These are phyloP conservation scores for Mortierella antarctica DNA, from an alignment of 192 early-diverging fungal genomes.

Conservation along the genomic window DNA sequence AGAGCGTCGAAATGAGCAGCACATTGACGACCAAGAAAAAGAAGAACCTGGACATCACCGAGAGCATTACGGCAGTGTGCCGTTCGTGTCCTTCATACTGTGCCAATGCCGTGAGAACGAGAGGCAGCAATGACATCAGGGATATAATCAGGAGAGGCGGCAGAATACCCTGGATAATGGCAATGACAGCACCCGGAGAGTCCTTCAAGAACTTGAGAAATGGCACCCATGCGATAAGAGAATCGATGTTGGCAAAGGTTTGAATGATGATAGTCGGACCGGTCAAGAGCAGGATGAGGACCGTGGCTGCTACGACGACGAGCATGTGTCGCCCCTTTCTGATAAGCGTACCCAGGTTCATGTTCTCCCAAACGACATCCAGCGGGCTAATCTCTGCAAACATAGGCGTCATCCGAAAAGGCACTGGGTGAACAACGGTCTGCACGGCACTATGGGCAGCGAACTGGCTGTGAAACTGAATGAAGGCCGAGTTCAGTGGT, in stretches of 20 bases:
- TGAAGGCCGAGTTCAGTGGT: conserved; percentile 77
- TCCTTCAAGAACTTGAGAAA: conserved; percentile 49
- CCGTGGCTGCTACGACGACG: conserved; percentile 61
- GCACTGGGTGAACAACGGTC: conserved; percentile 67
- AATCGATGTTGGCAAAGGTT: conserved; percentile 64
- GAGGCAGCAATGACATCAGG: conserved; percentile 75
- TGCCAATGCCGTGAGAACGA: conserved; percentile 66
- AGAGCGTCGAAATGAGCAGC: conserved; percentile 80
- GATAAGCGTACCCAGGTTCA: conserved; percentile 63
- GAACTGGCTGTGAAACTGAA: conserved; percentile 81
- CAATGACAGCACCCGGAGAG: conserved; percentile 19
- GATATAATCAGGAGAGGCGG: conserved; percentile 76
- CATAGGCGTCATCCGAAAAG: conserved; percentile 72
- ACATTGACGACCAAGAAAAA: conserved; percentile 87
- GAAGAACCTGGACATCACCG: conserved; percentile 77
- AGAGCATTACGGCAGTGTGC: conserved; percentile 67
- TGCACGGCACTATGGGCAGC: conserved; percentile 85
- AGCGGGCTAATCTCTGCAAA: conserved; percentile 73
- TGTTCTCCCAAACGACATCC: conserved; percentile 88
- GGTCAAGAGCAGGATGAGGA: conserved; percentile 80
- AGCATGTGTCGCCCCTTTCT: conserved; percentile 67
- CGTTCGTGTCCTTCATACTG: conserved; percentile 53
- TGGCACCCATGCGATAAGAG: conserved; percentile 51
- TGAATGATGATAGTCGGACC: conserved; percentile 62
- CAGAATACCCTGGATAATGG: conserved; percentile 78